phyloP scores from a whole-genome alignment of 805 yeast species.

The Wickerhamia fluorescens region DNA sequence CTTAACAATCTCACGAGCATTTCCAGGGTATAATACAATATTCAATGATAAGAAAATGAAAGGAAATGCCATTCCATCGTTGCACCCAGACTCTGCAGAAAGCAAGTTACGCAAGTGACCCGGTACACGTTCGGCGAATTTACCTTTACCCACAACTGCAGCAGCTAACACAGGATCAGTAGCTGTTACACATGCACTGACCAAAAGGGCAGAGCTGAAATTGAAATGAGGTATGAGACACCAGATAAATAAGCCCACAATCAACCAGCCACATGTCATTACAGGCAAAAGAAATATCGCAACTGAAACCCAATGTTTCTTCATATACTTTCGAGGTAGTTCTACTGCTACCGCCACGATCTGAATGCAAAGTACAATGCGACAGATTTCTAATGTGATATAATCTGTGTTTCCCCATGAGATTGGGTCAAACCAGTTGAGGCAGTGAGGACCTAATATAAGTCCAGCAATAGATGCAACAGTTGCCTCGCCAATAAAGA shows the following conservation, averaged over 20 bases:
- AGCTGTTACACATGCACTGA: slow-evolving; percentile 87
- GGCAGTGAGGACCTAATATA: slow-evolving; percentile 81
- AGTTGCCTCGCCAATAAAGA: slow-evolving; percentile 88
- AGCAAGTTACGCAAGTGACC: slow-evolving; percentile 83
- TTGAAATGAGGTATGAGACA: slow-evolving; percentile 63
- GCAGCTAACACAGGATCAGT: slow-evolving; percentile 95
- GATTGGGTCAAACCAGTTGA: slow-evolving; percentile 76
- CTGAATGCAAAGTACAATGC: slow-evolving; percentile 79
- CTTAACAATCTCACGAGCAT: slow-evolving; percentile 61
- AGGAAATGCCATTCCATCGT: slow-evolving; percentile 96
- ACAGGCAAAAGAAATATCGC: slow-evolving; percentile 70
- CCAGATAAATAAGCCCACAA: slow-evolving; percentile 77
- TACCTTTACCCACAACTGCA: slow-evolving; percentile 91
- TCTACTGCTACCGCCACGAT: slow-evolving; percentile 94
- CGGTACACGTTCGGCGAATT: slow-evolving; percentile 84
- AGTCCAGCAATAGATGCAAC: slow-evolving; percentile 82
- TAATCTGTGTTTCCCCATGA: slow-evolving; percentile 82
- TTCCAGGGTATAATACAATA: slow-evolving; percentile 57
- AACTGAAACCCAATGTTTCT: slow-evolving; percentile 75
- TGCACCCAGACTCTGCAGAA: slow-evolving; percentile 84
- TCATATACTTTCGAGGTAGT: slow-evolving; percentile 83
- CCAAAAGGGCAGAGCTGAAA: slow-evolving; percentile 64
- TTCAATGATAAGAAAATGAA: slow-evolving; percentile 68
- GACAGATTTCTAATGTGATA: slow-evolving; percentile 75
- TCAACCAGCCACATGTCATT: slow-evolving; percentile 86